Base-by-base conservation (phyloP, 257 asterid species). In the Coffea canephora region DNA sequence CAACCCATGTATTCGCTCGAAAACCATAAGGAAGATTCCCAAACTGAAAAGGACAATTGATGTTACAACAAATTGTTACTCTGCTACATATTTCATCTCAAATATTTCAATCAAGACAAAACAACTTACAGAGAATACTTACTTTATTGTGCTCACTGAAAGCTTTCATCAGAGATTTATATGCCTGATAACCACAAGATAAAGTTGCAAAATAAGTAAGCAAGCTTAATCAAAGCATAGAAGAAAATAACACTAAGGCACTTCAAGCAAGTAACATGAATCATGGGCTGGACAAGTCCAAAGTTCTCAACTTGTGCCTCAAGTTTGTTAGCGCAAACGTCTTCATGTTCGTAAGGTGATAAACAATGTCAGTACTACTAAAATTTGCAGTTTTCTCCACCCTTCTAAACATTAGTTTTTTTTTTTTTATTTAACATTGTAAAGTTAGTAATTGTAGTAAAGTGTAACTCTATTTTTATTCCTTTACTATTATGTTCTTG, bases 1-100 rank as follows among this genome's bases (percentile, higher is more conserved):
- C 92, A 46, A 92, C 84, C 97, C 95, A 92, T 21, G 97, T 90
- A 87, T 92, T 92, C 73, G 95, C 94, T 70, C 95, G 89, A 78
- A 87, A 92, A 73, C 97, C 95, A 79, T 90, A 92, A 19, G 97
- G 97, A 83, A 92, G 97, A 86, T 92, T 92, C 79, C 92, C 97
- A 86, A 92, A 92, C 97, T 92, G 84, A 73, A 82, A 82, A 21
- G 71, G 73, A 23, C 49, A 73, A 27, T 2, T 70, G 16, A 45
- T 12, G 6, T 13, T 23, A 36, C 27, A 59, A 43, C 43, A 36
- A 62, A 65, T 70, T 71, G 48, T 36, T 52, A 19, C 34, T 2
- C 1, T 62, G 15, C 31, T 43, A 41, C n/a, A 19, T 69, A 8
- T 69, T 23, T 34, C 54, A 61, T 50, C 14, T 74, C 31, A 23